These are phyloP conservation scores for Aspergillus cejpii DNA, from an alignment of 2,329 filamentous ascomycete species.

Conservation along the genomic window DNA sequence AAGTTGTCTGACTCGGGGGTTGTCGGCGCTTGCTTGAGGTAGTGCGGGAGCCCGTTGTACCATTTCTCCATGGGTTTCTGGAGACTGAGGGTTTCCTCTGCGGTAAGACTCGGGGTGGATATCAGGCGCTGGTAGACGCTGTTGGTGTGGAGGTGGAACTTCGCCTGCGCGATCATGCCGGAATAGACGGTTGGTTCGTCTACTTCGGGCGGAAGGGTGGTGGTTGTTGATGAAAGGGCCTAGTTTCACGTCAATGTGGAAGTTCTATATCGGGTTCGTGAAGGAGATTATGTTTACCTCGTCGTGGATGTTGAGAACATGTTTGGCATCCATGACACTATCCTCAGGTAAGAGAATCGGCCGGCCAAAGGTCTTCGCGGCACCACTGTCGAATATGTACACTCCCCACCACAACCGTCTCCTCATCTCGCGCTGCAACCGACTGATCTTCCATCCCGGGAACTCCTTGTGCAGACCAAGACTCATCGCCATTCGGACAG, in stretches of 20 bases:
- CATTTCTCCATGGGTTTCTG: conserved; percentile 41
- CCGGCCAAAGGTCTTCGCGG: conserved; percentile 46
- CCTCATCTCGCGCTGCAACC: conserved; percentile 39
- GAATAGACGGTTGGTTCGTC: conserved; percentile 40
- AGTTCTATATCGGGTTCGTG: not conserved
- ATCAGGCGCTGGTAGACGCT: conserved; percentile 42
- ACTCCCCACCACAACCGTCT: conserved; percentile 40
- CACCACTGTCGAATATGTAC: conserved; percentile 46
- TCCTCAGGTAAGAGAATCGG: conserved; percentile 43
- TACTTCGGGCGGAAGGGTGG: conserved; percentile 32
- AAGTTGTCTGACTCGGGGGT: conserved; percentile 32
- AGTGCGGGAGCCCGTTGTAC: conserved; percentile 38
- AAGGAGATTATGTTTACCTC: conserved; percentile 19
- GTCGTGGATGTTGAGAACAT: conserved; percentile 43
- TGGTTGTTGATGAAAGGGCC: conserved; percentile 35
- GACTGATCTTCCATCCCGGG: conserved; percentile 42
- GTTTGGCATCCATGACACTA: conserved; percentile 40
- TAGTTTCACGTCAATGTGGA: conserved; percentile 9
- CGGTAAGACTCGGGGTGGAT: conserved; percentile 37
- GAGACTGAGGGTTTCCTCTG: conserved; percentile 38
- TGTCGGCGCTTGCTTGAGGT: conserved; percentile 34
- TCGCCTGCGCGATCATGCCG: conserved; percentile 38
- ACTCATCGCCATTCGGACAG: conserved; percentile 47
- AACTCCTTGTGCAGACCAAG: conserved; percentile 49
- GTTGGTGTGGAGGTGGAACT: conserved; percentile 42